These are phyloP conservation scores for Lasiosphaeria ovina DNA, from an alignment of 495 filamentous ascomycete genomes.

Conservation along the genomic window DNA sequence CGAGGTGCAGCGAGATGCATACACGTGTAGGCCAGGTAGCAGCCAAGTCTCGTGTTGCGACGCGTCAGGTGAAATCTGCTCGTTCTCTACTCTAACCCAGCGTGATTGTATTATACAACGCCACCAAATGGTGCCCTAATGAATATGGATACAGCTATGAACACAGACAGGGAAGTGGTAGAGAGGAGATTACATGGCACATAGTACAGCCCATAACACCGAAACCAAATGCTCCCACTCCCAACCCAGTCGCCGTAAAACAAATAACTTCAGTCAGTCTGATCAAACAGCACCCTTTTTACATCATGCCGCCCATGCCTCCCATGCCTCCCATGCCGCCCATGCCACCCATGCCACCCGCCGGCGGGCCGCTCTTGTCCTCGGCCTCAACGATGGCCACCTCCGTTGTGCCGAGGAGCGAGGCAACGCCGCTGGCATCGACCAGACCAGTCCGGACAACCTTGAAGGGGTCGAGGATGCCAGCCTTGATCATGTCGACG, in stretches of 20 bases:
- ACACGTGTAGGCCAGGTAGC: no score
- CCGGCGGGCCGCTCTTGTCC: conserved; percentile 73
- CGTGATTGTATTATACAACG: conserved; percentile 30
- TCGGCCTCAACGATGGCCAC: conserved; percentile 94
- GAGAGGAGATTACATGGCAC: conserved; percentile 38
- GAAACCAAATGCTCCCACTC: conserved; percentile 27
- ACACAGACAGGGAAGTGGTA: conserved; percentile 26
- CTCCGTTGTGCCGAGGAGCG: conserved; percentile 95
- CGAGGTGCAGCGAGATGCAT: no score
- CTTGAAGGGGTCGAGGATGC: conserved; percentile 99
- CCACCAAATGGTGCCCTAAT: conserved; percentile 15
- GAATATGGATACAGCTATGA: conserved; percentile 24
- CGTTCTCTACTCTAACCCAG: conserved; percentile 31
- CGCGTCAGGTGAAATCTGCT: background rate
- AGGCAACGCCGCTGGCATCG: conserved; percentile 95
- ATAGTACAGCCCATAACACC: conserved; percentile 34
- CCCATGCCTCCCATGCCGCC: conserved; percentile 55
- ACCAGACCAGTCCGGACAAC: conserved; percentile 93
- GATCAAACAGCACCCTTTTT: conserved; percentile 16
- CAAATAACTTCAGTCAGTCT: conserved; percentile 15
- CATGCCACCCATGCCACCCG: conserved; percentile 56
- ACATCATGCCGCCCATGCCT: conserved; percentile 43
- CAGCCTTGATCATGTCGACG: conserved; percentile 94
- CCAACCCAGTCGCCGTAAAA: conserved; percentile 34
- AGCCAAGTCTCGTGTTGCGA: no score